phyloP scores from a whole-genome alignment of 225 moss, liverwort and hornwort species.

The Pseudoscleropodium purum region DNA sequence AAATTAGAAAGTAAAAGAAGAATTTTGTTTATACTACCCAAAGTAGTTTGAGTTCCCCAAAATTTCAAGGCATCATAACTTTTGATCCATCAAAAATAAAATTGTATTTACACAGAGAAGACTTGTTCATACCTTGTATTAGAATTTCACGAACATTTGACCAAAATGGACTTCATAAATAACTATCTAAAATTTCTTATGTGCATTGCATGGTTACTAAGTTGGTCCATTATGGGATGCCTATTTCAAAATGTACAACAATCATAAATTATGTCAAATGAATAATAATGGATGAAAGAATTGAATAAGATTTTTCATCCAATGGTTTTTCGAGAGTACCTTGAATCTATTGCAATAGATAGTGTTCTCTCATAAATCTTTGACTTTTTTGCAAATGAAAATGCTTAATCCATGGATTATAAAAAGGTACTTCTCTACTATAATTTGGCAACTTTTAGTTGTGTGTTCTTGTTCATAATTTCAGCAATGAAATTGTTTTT shows the following conservation, averaged over 20 bases:
- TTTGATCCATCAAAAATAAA: too few relatives aligned
- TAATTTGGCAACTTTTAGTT: too few relatives aligned
- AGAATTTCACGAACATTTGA: rapidly evolving
- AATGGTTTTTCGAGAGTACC: neutral
- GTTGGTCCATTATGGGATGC: too few relatives aligned
- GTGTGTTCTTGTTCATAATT: too few relatives aligned
- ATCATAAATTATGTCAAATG: neutral
- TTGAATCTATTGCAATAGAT: neutral
- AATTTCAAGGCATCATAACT: too few relatives aligned
- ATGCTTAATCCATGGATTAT: too few relatives aligned
- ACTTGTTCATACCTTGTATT: neutral
- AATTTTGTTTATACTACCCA: rapidly evolving
- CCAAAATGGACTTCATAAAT: rapidly evolving
- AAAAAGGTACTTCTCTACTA: too few relatives aligned
- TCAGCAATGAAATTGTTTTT: too few relatives aligned
- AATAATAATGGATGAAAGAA: neutral
- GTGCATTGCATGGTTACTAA: too few relatives aligned
- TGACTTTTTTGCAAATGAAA: neutral
- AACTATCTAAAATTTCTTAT: too few relatives aligned
- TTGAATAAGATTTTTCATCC: neutral
- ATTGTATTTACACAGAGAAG: rapidly evolving
- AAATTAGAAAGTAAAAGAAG: too few relatives aligned
- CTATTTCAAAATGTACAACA: rapidly evolving
- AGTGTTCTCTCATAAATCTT: too few relatives aligned
- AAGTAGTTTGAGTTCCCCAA: rapidly evolving